These are phyloP conservation scores for Auriculariales sp. DNA, from an alignment of 768 basidiomycete genomes.

Conservation along the genomic window DNA sequence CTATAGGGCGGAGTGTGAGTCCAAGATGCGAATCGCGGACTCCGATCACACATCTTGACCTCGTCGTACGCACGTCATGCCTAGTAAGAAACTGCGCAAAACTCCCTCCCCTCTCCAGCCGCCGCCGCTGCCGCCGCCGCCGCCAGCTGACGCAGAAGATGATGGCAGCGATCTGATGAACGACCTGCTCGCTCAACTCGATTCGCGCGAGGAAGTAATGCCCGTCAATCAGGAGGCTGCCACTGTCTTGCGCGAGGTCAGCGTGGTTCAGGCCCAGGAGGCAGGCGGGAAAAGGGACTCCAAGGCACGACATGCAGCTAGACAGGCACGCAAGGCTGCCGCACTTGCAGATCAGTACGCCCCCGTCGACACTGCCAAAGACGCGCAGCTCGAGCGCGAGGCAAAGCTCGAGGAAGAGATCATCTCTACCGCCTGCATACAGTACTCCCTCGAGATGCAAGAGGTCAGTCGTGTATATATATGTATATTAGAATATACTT, in stretches of 20 bases:
- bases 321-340: slow-evolving; percentile 59
- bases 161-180: slow-evolving; percentile 54
- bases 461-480: slow-evolving; percentile 41
- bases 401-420: slow-evolving; percentile 51
- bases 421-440: slow-evolving; percentile 50
- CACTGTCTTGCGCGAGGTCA: slow-evolving; percentile 28
- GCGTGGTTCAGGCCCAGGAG: slow-evolving; percentile 20
- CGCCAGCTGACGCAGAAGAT: slow-evolving; percentile 12
- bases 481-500: no score
- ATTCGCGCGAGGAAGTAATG: slow-evolving; percentile 33
- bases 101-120: slow-evolving; percentile 14
- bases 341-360: slow-evolving; percentile 38
- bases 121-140: slow-evolving; percentile 13
- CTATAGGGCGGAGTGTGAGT: not conserved
- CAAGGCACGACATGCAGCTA: slow-evolving; percentile 27
- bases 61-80: not conserved
- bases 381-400: slow-evolving; percentile 46
- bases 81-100: slow-evolving; percentile 42
- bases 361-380: slow-evolving; percentile 39
- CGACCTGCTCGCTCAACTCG: slow-evolving; percentile 64
- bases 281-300: slow-evolving; percentile 34
- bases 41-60: not conserved
- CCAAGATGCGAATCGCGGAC: no score
- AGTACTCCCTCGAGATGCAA: slow-evolving; percentile 46
- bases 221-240: slow-evolving; percentile 35